Evolutionary conservation across 805 yeast genomes (phyloP), one percentile per base, ranked within the genome.

Genomic region (Hanseniaspora meyeri): DNA sequence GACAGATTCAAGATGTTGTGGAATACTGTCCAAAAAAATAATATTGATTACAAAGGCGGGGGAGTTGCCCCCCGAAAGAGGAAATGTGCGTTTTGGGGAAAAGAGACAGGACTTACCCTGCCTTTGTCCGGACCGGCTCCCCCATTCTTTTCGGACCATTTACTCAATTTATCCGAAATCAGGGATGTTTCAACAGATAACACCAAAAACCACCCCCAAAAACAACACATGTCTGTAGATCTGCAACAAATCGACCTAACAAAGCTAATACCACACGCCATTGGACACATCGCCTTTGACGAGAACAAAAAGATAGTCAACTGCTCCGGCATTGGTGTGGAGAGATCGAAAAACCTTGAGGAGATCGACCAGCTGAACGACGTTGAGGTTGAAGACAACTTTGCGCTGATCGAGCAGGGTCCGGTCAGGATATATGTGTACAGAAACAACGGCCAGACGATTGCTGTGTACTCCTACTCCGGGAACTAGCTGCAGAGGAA

Each of bases 261-360:
- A 2, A 58, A 55, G 37, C 36, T 61, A 27, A 60, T 60, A 29
- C 66, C 68, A 11, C 60, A 64, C 31, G 63, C 64, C 3, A 59
- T 64, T 11, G 72, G 72, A 2, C 62, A 66, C 29, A 49, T 68
- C 39, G 59, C 66, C 4, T 67, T 67, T 55, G 72, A 68, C 55
- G 63, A 62, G 32, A 64, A 66, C 51, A 62, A 62, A 34, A 66
- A 68, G 46, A 55, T 68, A 17, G 61, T 68, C 16, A 64, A 66
- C 47, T 62, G 62, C 3, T 62, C 66, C 4, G 72, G 71, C 3
- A 58, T 67, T 12, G 71, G 69, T 2, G 61, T 64, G 36, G 62
- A 61, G 11, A 61, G 68, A 38, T 48, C 49, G 7, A 51, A 51
- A 31, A 51, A 51, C 39, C 49, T 61, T 24, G 60, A 57, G 24